These are phyloP conservation scores for Alternaria incomplexa DNA, from an alignment of 2,329 filamentous ascomycete genomes.

Conservation along the genomic window DNA sequence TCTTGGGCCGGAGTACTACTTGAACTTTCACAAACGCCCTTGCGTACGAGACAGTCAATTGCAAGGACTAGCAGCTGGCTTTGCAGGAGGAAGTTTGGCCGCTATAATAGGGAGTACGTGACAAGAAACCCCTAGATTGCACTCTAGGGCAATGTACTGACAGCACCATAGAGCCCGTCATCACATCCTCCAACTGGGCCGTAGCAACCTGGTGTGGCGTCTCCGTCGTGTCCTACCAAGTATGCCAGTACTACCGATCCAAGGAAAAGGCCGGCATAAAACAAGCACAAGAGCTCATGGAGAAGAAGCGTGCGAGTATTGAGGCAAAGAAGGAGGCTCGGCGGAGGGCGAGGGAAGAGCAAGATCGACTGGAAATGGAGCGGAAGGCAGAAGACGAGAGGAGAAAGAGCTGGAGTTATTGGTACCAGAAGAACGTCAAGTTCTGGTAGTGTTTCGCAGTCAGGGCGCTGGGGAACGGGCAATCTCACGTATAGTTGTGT, in stretches of 20 bases:
- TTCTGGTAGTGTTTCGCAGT: slow-evolving; percentile 34
- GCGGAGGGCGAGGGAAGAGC: slow-evolving; percentile 52
- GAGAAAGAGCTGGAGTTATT: slow-evolving; percentile 44
- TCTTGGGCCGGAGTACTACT: slow-evolving; percentile 72
- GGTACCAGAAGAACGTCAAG: slow-evolving; percentile 45
- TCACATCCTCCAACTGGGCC: slow-evolving; percentile 81
- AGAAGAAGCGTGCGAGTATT: slow-evolving; percentile 66
- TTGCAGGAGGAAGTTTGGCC: slow-evolving; percentile 74
- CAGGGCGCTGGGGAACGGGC: neutral
- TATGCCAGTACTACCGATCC: slow-evolving; percentile 76
- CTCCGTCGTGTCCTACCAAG: slow-evolving; percentile 79
- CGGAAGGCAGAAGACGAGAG: slow-evolving; percentile 42
- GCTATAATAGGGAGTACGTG: slow-evolving; percentile 75
- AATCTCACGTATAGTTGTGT: slow-evolving; percentile 24
- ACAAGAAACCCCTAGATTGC: neutral
- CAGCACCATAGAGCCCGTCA: slow-evolving; percentile 60
- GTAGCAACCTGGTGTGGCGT: slow-evolving; percentile 76
- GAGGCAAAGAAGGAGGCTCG: slow-evolving; percentile 55
- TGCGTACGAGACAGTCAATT: slow-evolving; percentile 85
- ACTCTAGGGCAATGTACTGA: slow-evolving; percentile 11
- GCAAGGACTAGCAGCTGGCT: slow-evolving; percentile 80
- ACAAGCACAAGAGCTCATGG: slow-evolving; percentile 81
- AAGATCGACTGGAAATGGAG: slow-evolving; percentile 41
- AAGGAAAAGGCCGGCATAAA: slow-evolving; percentile 84
- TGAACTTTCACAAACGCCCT: slow-evolving; percentile 76